Conservation (phyloP, 352 stramenopile species). For the Pythium scleroteichum region DNA sequence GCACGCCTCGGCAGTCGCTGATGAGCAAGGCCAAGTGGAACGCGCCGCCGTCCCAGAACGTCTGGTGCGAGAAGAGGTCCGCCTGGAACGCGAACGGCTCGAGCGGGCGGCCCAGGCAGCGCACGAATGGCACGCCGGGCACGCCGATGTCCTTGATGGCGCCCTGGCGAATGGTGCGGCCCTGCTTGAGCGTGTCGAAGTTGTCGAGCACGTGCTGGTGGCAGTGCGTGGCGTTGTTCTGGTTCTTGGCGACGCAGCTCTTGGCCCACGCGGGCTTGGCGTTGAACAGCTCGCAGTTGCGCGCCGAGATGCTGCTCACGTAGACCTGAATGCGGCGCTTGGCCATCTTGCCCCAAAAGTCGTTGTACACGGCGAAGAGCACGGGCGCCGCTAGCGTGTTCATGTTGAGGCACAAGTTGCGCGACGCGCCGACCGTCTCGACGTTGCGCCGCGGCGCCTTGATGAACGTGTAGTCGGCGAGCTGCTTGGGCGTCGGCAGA, state of each 20-base stretch:
- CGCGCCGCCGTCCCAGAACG: conserved; percentile 33
- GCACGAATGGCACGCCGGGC: conserved; percentile 31
- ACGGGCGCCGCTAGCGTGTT: conserved; percentile 32
- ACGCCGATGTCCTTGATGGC: conserved; percentile 30
- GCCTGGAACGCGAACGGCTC: conserved; percentile 32
- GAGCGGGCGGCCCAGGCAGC: conserved; percentile 15
- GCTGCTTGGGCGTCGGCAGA: conserved; percentile 31
- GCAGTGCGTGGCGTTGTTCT: conserved; percentile 26
- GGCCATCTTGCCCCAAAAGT: conserved; percentile 32
- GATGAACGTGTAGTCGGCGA: conserved; percentile 33
- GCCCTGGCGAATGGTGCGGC: conserved; percentile 28
- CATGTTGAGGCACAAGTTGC: conserved; percentile 31
- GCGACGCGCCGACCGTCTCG: conserved; percentile 27
- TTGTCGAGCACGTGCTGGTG: conserved; percentile 34
- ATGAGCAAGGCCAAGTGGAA: conserved; percentile 36
- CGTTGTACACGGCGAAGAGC: conserved; percentile 31
- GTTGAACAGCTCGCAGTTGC: conserved; percentile 37
- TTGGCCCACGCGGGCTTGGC: conserved; percentile 25
- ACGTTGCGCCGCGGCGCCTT: conserved; percentile 20
- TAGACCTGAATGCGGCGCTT: conserved; percentile 29
- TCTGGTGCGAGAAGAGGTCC: conserved; percentile 35
- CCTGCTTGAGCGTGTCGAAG: conserved; percentile 25
- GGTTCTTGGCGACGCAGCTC: conserved; percentile 12
- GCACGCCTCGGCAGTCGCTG: conserved; percentile 28
- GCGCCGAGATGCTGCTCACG: conserved; percentile 39